Percentiles rank a stretch among this genome's conserved stretches.
phyloP scores from a whole-genome alignment of 345 rosid species.

The Melaleuca quinquenervia region DNA sequence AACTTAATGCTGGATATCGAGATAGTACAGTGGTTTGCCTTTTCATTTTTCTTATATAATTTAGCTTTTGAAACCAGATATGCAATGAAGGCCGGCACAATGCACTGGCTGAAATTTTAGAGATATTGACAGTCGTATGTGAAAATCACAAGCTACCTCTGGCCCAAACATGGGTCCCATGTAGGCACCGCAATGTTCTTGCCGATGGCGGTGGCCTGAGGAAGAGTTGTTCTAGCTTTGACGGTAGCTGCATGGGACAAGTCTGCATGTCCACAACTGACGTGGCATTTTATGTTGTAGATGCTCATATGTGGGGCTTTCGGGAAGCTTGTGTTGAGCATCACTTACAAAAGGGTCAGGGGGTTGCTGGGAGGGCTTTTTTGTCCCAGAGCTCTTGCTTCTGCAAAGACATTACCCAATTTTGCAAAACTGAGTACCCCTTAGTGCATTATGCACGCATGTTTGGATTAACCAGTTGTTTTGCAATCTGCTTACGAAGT shows the following conservation, averaged over 20 bases:
- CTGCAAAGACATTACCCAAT: slow-evolving; percentile 55
- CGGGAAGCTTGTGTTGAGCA: slow-evolving; percentile 91
- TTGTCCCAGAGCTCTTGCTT: slow-evolving; percentile 64
- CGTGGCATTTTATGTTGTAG: slow-evolving; percentile 75
- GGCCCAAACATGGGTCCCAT: slow-evolving; percentile 99
- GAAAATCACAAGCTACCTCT: slow-evolving; percentile 81
- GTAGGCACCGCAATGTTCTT: slow-evolving; percentile 79
- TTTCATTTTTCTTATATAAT: slow-evolving; percentile 15
- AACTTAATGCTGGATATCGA: background rate
- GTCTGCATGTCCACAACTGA: slow-evolving; percentile 95
- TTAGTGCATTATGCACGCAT: slow-evolving; percentile 93
- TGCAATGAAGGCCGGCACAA: slow-evolving; percentile 83
- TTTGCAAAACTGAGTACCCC: slow-evolving; percentile 86
- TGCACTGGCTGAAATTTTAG: slow-evolving; percentile 83
- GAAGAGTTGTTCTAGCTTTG: slow-evolving; percentile 85
- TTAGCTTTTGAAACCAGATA: slow-evolving; percentile 52
- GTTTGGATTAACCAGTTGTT: slow-evolving; percentile 69
- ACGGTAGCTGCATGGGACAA: slow-evolving; percentile 79
- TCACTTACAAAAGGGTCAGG: slow-evolving; percentile 92
- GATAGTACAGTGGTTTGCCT: background rate
- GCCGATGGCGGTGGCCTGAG: slow-evolving; percentile 79
- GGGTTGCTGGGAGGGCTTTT: slow-evolving; percentile 86
- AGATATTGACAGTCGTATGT: slow-evolving; percentile 74
- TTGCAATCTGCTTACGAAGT: slow-evolving; percentile 76
- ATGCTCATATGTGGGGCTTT: slow-evolving; percentile 92